Evolutionary conservation across 345 rosid species (phyloP).

Genomic region (Boechera stricta): DNA sequence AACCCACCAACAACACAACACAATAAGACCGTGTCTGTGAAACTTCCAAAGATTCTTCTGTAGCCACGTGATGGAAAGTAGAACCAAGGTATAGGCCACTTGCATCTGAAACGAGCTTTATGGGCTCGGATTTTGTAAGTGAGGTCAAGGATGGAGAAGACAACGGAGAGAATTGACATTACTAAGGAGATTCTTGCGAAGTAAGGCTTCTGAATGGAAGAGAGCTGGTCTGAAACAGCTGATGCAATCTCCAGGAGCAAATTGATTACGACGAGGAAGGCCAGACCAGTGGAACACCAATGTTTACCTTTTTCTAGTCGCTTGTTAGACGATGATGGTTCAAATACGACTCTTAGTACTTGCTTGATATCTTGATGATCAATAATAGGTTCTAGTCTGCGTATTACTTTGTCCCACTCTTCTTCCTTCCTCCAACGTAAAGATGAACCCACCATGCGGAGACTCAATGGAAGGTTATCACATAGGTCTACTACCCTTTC

Average conservation of each 20-base stretch:
- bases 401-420: not conserved
- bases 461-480: conserved; percentile 16
- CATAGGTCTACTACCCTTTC: not conserved
- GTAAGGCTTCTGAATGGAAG: conserved; percentile 19
- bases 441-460: conserved; percentile 18
- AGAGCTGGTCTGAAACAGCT: conserved; percentile 18
- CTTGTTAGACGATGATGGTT: not conserved
- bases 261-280: not conserved
- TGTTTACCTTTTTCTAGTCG: not conserved
- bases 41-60: conserved; percentile 10
- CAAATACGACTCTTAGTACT: not conserved
- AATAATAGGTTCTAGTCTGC: not conserved
- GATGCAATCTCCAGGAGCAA: conserved; percentile 23
- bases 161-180: conserved; percentile 6
- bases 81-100: conserved; percentile 36
- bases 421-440: not conserved
- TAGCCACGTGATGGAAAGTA: conserved; percentile 11
- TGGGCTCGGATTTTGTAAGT: not conserved
- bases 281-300: not conserved
- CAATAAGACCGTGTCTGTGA: not conserved
- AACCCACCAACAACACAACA: conserved; percentile 21
- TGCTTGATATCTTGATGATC: not conserved
- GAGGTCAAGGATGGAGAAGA: conserved; percentile 24
- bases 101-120: conserved; percentile 17
- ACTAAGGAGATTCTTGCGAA: not conserved